Evolutionary conservation across 2,329 filamentous ascomycete genomes (phyloP).

Genomic region (Colletotrichum lindemuthianum): DNA sequence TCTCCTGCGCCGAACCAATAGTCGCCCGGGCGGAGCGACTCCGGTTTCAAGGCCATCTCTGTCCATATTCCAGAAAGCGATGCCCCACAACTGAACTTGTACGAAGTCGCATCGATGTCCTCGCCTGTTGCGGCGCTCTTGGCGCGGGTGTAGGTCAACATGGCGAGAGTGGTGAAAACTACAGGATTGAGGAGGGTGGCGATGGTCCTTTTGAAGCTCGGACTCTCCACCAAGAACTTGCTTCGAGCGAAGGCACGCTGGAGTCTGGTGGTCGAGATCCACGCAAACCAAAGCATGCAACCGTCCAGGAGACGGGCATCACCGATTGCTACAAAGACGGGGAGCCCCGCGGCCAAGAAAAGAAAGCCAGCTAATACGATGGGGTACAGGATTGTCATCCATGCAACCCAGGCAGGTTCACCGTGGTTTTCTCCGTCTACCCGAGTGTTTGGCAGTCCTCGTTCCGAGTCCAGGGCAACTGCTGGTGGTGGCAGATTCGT

Average conservation of each 20-base stretch:
- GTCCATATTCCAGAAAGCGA: slow-evolving; percentile 50
- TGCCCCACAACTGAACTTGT: slow-evolving; percentile 46
- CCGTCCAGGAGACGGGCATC: slow-evolving; percentile 57
- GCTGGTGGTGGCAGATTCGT: background rate
- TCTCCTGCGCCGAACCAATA: slow-evolving; percentile 58
- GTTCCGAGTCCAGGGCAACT: background rate
- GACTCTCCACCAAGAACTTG: slow-evolving; percentile 30
- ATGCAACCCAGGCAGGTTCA: background rate
- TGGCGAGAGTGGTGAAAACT: slow-evolving; percentile 55
- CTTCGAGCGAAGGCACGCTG: slow-evolving; percentile 47
- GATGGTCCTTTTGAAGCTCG: slow-evolving; percentile 29
- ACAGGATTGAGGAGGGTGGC: slow-evolving; percentile 59
- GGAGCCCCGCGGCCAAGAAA: slow-evolving; percentile 52
- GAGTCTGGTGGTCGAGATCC: slow-evolving; percentile 53
- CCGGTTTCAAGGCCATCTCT: slow-evolving; percentile 22
- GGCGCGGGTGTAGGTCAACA: slow-evolving; percentile 54
- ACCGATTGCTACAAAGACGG: slow-evolving; percentile 46
- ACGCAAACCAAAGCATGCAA: slow-evolving; percentile 58
- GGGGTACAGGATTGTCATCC: slow-evolving; percentile 38
- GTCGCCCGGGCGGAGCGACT: slow-evolving; percentile 29
- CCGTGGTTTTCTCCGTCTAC: background rate
- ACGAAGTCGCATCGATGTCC: slow-evolving; percentile 44
- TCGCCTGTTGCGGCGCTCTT: slow-evolving; percentile 47
- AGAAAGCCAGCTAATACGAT: slow-evolving; percentile 45
- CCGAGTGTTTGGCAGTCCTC: background rate